A percentile compares a stretch with the other conserved stretches of the same genome.
Conservation (phyloP, 2,329 filamentous ascomycete species). For the Cordyceps cicadae region DNA sequence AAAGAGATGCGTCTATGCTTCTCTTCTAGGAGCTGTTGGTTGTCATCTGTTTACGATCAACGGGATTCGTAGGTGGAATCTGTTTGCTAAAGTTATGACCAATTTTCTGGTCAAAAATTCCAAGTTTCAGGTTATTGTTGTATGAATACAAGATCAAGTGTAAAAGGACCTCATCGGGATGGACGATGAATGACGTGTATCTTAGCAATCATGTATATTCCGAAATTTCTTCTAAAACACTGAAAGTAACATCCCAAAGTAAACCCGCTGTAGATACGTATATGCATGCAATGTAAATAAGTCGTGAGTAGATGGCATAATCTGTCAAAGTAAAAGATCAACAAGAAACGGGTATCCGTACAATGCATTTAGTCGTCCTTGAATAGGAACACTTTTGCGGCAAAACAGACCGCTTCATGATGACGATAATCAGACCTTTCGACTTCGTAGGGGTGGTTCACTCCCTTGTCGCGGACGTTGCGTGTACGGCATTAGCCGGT, state of each 20-base stretch:
- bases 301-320: neutral
- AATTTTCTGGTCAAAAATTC: neutral
- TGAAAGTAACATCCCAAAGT: too few relatives aligned
- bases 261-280: neutral
- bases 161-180: neutral
- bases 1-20: neutral
- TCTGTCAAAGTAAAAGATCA: neutral
- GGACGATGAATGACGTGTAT: neutral
- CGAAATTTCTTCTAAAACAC: too few relatives aligned
- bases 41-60: neutral
- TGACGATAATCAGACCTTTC: neutral
- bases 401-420: neutral
- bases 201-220: too few relatives aligned
- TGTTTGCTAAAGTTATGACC: neutral
- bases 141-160: neutral
- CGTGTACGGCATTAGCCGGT: constrained; percentile 26
- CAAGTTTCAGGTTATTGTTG: neutral
- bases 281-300: neutral
- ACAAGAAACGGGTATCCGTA: neutral
- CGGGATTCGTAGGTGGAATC: neutral
- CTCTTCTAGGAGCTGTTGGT: neutral
- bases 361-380: neutral
- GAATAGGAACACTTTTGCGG: neutral
- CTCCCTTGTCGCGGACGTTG: neutral
- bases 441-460: neutral